These are phyloP conservation scores for Colletotrichum eremochloae DNA, from an alignment of 2,329 filamentous ascomycete genomes.

Conservation along the genomic window DNA sequence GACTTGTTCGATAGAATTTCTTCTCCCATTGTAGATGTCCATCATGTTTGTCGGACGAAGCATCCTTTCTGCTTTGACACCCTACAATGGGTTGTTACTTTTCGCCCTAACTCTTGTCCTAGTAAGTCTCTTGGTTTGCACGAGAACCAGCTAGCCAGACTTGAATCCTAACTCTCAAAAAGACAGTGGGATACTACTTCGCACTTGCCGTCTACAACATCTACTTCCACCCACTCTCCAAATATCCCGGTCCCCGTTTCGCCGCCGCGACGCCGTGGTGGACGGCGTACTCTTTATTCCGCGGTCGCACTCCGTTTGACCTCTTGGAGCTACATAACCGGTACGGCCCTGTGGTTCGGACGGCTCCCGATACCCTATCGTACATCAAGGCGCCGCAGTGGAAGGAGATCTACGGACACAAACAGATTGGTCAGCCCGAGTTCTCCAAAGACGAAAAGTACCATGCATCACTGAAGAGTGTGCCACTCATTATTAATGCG, in stretches of 20 bases:
- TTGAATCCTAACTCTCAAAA: neutral
- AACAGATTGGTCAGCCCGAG: conserved; percentile 18
- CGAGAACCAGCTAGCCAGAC: neutral
- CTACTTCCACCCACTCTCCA: conserved; percentile 50
- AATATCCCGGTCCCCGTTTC: conserved; percentile 47
- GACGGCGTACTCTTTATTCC: conserved; percentile 3
- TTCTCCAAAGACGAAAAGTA: conserved; percentile 26
- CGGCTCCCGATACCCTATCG: conserved; percentile 60
- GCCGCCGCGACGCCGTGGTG: conserved; percentile 30
- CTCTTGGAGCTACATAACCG: conserved; percentile 51
- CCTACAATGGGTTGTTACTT: neutral
- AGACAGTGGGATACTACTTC: neutral
- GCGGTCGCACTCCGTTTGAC: conserved; percentile 44
- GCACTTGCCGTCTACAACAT: conserved; percentile 47
- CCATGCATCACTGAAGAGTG: neutral
- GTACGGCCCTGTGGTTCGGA: conserved; percentile 60
- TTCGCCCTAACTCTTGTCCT: neutral
- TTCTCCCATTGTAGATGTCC: neutral
- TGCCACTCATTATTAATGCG: conserved; percentile 41
- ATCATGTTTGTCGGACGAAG: neutral
- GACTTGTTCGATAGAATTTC: neutral
- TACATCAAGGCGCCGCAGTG: conserved; percentile 54
- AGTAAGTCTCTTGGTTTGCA: neutral
- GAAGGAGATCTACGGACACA: conserved; percentile 56
- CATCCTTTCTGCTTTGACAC: neutral